Base-by-base conservation (phyloP, 1,284 basidiomycete species). In the Apiotrichum gamsii region DNA sequence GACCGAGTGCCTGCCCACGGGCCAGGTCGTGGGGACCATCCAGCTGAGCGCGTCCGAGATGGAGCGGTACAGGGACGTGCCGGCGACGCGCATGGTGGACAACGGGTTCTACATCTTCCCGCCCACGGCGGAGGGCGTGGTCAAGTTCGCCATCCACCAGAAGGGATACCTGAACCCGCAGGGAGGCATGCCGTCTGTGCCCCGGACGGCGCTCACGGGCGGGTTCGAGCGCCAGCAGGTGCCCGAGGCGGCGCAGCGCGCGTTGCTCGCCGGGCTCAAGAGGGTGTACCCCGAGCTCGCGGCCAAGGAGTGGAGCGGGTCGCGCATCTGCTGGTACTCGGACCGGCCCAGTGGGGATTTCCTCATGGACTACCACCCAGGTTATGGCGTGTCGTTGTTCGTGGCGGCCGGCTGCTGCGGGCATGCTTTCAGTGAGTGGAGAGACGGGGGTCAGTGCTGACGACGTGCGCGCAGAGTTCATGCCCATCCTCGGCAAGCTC, bases 101-200 rank as follows among this genome's bases (percentile, higher is more conserved):
- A 74, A 78, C 24, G 84, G 82, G 6, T 84, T 87, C 60, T 88
- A 87, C 67, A 67, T 80, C 24, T 84, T 87, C 61, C 85, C 85
- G 34, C 70, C 71, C 0, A 58, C 49, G 23, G 21, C n/a, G 3
- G 49, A 57, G 5, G 58, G 58, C 2, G 41, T 64, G 16, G 51
- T 72, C 39, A 73, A 73, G 49, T 62, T 66, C 39, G 68, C 69
- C 9, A 64, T 68, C 34, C 67, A 72, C 51, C 57, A 59, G 37
- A 43, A 42, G n/a, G 68, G 69, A 4, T 65, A 54, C 31, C 42
- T 53, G 14, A 50, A 59, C 43, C 65, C 68, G 1, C 38, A 43
- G 21, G 37, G 43, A 11, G 50, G 48, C 39, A 38, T 39, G 9
- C 29, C 39, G 0, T 36, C 36, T 8, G 19, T 47, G 18, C 52